Evolutionary conservation across 2,329 filamentous ascomycete species (phyloP).

Genomic region (Emmonsiellopsis sp.): DNA sequence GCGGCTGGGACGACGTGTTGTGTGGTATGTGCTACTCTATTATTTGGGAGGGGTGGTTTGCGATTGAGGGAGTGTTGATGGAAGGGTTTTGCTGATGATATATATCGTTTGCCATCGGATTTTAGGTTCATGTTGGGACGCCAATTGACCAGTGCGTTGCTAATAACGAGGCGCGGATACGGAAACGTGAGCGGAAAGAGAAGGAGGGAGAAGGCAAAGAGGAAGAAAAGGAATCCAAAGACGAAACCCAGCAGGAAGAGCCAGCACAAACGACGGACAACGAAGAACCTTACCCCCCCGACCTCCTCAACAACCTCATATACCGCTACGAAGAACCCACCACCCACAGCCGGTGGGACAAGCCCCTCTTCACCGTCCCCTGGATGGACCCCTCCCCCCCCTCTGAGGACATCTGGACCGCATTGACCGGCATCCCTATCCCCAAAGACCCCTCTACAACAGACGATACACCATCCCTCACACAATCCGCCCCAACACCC

Average conservation of each 20-base stretch:
- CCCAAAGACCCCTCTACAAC: constrained; percentile 12
- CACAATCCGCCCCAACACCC: constrained; percentile 9
- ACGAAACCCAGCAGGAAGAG: constrained; percentile 1
- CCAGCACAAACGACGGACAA: constrained; percentile 8
- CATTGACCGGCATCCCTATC: constrained; percentile 34
- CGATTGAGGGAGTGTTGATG: background rate
- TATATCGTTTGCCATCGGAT: background rate
- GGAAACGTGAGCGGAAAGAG: constrained; percentile 9
- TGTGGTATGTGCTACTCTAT: constrained; percentile 38
- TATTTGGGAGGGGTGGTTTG: background rate
- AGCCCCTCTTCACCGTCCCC: constrained; percentile 54
- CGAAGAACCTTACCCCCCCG: constrained; percentile 40
- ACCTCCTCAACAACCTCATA: constrained; percentile 54
- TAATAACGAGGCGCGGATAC: constrained; percentile 38
- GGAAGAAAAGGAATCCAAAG: background rate
- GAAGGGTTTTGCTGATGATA: background rate
- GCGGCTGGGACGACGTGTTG: constrained; percentile 52
- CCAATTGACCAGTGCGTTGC: constrained; percentile 45
- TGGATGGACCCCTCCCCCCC: constrained; percentile 47
- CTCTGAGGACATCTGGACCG: constrained; percentile 52
- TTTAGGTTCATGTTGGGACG: constrained; percentile 49
- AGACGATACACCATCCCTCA: constrained; percentile 7
- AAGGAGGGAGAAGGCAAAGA: constrained; percentile 3
- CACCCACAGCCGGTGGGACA: constrained; percentile 56
- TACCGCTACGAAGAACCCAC: constrained; percentile 61